phyloP scores from a whole-genome alignment of 179 eudicot species.

The Beta lomatogona region DNA sequence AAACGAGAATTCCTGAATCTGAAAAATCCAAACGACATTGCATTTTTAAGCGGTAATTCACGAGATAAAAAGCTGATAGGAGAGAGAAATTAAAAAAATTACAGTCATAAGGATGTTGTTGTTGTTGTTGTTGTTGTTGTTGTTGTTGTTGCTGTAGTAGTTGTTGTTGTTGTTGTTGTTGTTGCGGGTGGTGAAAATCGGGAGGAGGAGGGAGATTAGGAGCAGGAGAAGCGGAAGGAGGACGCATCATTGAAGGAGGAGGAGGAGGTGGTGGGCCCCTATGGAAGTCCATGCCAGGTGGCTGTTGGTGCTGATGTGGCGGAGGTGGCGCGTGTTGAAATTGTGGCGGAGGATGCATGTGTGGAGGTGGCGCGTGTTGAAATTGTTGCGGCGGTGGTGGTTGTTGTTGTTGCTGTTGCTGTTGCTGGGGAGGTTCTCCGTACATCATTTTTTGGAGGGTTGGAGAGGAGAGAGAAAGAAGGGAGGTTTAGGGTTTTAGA shows the following conservation, averaged over 20 bases:
- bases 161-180: too few species aligned
- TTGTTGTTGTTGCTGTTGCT: slow-evolving; percentile 29
- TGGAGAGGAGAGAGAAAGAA: neutral
- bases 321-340: slow-evolving; percentile 31
- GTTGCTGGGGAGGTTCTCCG: slow-evolving; percentile 33
- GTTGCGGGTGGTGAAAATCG: slow-evolving; percentile 53
- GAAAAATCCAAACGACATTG: neutral
- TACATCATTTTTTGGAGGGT: slow-evolving; percentile 38
- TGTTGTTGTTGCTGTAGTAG: too few species aligned
- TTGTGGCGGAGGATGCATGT: slow-evolving; percentile 35
- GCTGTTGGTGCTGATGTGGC: slow-evolving; percentile 35
- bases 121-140: too few species aligned
- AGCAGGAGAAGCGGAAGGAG: slow-evolving; percentile 54
- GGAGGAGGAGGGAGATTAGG: slow-evolving; percentile 47
- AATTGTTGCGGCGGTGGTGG: slow-evolving; percentile 37
- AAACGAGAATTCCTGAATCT: neutral
- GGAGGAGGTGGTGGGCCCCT: slow-evolving; percentile 53
- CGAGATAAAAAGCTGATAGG: neutral
- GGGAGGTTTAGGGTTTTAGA: slow-evolving; percentile 8
- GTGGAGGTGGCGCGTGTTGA: slow-evolving; percentile 31
- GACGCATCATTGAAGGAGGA: slow-evolving; percentile 72
- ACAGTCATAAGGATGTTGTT: slow-evolving; percentile 54
- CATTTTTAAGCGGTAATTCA: neutral
- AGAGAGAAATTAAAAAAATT: neutral
- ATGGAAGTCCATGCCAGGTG: slow-evolving; percentile 52